Evolutionary conservation across 495 filamentous ascomycete species (phyloP), one percentile per base, ranked within the genome.

Genomic region (Cudoniella acicularis): DNA sequence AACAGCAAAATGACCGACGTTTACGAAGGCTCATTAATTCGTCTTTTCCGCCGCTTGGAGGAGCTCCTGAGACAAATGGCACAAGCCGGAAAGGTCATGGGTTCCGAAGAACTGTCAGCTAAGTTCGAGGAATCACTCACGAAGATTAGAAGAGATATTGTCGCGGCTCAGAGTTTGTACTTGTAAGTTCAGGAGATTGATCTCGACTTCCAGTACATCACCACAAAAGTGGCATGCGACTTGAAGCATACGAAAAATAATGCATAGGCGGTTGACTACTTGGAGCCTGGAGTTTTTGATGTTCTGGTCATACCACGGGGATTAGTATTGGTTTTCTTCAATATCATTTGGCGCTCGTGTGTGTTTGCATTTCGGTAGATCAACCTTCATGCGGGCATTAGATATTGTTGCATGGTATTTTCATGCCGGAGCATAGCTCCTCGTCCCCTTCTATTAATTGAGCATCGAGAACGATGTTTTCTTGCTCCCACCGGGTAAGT

Each of bases 61-160:
- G 94, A 98, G 75, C 81, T 96, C 52, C 77, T 98, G n/a, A 82
- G 95, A 62, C 94, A 98, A 73, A 96, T 98, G 83, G 93, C 88
- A n/a, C 88, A 96, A 74, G 94, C 91, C 42, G 83, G 88, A 62
- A 96, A 96, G 74, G 92, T 96, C 53, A 98, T 98, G 95, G 94
- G 94, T 54, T 96, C 86, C 69, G 89, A 96, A 62, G 94, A 97
- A 58, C 78, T 98, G 53, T 86, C 92, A 71, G 75, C 84, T 65
- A 98, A 90, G 69, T 98, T 98, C 64, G 91, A 96, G 70, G 76
- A 82, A 55, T 85, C 89, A 30, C 74, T 98, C 64, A 75, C 77
- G 48, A 95, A 96, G 83, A 85, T 98, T 18, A 83, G 86, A 73
- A 79, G 94, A 66, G 92, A 96, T 69, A 91, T 97, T 70, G 92